phyloP scores from a whole-genome alignment of 164 flowering plant genomes.

The Macadamia tetraphylla region DNA sequence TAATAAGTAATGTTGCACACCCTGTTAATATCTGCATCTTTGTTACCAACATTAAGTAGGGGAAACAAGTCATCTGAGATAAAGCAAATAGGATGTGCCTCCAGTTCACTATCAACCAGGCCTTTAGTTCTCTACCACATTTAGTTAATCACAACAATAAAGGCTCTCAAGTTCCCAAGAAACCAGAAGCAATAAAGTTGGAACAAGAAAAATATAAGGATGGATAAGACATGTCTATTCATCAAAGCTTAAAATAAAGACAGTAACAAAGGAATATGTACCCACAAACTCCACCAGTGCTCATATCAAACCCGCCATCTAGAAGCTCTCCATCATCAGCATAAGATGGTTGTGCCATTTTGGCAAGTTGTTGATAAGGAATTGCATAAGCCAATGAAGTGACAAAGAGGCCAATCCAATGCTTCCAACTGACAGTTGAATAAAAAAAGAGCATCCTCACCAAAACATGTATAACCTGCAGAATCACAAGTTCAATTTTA shows the following conservation, averaged over 20 bases:
- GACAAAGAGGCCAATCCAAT: conserved; percentile 59
- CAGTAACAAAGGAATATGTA: conserved; percentile 16
- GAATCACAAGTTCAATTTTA: background rate
- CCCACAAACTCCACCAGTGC: conserved; percentile 89
- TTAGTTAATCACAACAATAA: background rate
- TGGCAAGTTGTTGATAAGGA: conserved; percentile 66
- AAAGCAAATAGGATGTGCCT: background rate
- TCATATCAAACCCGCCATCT: conserved; percentile 97
- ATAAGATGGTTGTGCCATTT: conserved; percentile 75
- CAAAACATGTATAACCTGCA: conserved; percentile 57
- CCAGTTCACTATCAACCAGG: background rate
- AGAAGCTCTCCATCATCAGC: conserved; percentile 70
- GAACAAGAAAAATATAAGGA: background rate
- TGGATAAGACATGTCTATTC: background rate
- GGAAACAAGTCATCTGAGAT: background rate
- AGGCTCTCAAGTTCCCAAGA: background rate
- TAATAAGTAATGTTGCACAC: no score
- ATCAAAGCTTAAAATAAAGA: background rate
- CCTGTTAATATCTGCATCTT: no score
- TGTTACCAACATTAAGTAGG: no score
- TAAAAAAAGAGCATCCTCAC: conserved; percentile 57
- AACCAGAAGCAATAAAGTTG: background rate
- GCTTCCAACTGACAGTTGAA: conserved; percentile 79
- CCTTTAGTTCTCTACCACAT: background rate
- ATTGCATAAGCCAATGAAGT: conserved; percentile 58